Base-by-base conservation (phyloP, 2,329 filamentous ascomycete genomes). In the Calonectria crousiana region DNA sequence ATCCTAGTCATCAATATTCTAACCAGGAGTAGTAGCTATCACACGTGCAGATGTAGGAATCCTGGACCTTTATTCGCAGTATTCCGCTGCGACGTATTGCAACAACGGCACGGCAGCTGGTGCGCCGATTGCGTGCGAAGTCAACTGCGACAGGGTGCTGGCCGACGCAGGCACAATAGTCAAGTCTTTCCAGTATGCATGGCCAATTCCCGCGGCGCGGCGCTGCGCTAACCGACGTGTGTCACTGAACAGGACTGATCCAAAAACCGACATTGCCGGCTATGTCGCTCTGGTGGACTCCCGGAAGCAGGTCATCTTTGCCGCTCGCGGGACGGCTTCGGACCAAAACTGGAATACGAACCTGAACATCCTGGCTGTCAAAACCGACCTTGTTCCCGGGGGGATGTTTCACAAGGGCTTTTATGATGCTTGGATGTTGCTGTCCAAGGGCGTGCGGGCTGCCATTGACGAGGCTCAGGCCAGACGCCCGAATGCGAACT, bases 311-410 rank as follows among this genome's bases (percentile, higher is more conserved):
- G 90, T 94, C 73, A 89, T 94, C 56, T 81, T 93, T 51, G 86
- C 90, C 36, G 87, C 92, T 84, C 89, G 91, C 47, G 92, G 93
- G 76, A 90, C 89, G 58, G 82, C 83, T 71, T 90, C 89, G 47
- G 77, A 92, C 72, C 87, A 88, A 62, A 94, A 94, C 86, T 93
- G 88, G 87, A 85, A 93, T 76, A 86, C 90, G 64, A 88, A 94
- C 73, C 14, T 85, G 69, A 56, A 82, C 69, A 20, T 86, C 85
- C 62, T 56, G 30, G 65, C 81, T 76, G 36, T 71, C 73, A 3
- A 71, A 75, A 75, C 85, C 67, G 72, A 75, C 80, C 85, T 77
- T 67, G 81, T 44, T 23, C 72, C 44, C 82, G 85, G 81, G 78
- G 93, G 92, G 81, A 75, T 83, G 28, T 84, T 90, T 3, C 90